Evolutionary conservation across 2,329 filamentous ascomycete species (phyloP).

Genomic region (Fusarium sp.): DNA sequence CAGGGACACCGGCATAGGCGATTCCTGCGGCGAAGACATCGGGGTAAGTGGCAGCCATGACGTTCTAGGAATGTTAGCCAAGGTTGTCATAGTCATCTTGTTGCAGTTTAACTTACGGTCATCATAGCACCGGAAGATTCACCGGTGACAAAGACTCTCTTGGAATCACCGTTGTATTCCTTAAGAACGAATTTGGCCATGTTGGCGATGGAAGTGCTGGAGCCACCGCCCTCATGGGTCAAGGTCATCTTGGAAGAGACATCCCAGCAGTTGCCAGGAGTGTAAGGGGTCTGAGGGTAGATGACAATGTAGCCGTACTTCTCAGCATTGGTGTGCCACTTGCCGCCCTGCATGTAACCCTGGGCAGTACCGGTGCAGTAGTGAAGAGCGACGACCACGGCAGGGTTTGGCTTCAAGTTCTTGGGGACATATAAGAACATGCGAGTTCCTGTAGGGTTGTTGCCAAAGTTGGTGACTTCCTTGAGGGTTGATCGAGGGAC

Average conservation of each 20-base stretch:
- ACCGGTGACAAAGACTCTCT: constrained; percentile 21
- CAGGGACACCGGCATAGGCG: constrained; percentile 17
- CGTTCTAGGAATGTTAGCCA: neutral
- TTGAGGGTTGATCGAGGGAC: constrained; percentile 13
- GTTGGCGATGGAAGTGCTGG: constrained; percentile 18
- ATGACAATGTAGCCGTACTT: constrained; percentile 22
- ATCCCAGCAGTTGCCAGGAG: constrained; percentile 17
- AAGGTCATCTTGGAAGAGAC: constrained; percentile 21
- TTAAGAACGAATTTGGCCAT: constrained; percentile 21
- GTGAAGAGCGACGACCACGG: constrained; percentile 19
- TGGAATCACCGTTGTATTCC: constrained; percentile 14
- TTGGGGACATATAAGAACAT: constrained; percentile 21
- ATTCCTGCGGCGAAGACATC: constrained; percentile 13
- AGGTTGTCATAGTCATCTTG: accelerated
- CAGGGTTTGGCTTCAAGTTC: constrained; percentile 20
- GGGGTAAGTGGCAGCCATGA: constrained; percentile 19
- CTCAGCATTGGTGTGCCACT: constrained; percentile 25
- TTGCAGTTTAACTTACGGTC: neutral
- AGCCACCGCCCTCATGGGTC: constrained; percentile 13
- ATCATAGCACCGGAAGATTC: constrained; percentile 27
- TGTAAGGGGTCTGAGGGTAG: constrained; percentile 22
- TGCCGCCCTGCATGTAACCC: constrained; percentile 9
- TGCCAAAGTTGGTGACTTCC: constrained; percentile 10
- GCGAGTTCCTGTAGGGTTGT: constrained; percentile 17
- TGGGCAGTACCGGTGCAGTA: constrained; percentile 8